Conservation (phyloP, 75 land plant genomes). For the Pseudotsuga menziesii region DNA sequence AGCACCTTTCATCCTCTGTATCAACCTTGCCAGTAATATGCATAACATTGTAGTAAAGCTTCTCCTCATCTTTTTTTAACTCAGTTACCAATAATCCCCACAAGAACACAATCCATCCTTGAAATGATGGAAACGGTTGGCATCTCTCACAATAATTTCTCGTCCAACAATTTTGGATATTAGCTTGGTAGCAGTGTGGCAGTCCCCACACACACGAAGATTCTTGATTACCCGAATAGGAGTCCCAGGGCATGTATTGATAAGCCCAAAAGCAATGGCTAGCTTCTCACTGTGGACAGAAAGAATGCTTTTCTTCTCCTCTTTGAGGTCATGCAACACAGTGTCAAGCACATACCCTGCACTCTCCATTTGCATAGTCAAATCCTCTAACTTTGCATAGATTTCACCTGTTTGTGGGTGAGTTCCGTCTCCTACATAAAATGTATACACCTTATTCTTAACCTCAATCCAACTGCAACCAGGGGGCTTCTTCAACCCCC, state of each 20-base stretch:
- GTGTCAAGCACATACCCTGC: background rate
- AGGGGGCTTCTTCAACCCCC: background rate
- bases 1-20: no score
- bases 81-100: background rate
- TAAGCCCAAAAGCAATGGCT: slow-evolving; percentile 3
- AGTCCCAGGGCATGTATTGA: background rate
- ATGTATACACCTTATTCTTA: slow-evolving; percentile 4
- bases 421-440: slow-evolving; percentile 18
- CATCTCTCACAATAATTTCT: background rate
- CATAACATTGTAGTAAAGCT: no score
- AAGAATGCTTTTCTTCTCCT: background rate
- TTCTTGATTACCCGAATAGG: background rate
- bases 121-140: background rate
- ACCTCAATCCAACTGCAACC: slow-evolving; percentile 4
- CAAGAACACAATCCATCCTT: background rate
- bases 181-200: background rate
- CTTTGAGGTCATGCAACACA: background rate
- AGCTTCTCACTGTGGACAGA: background rate
- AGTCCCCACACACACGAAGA: background rate
- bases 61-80: no score
- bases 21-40: no score
- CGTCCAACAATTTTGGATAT: background rate
- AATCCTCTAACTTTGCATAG: background rate
- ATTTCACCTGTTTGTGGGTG: background rate
- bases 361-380: background rate